A percentile compares a stretch with the other conserved stretches of the same genome.
phyloP scores from a whole-genome alignment of 2,329 filamentous ascomycete genomes.

The Amauroascus niger region DNA sequence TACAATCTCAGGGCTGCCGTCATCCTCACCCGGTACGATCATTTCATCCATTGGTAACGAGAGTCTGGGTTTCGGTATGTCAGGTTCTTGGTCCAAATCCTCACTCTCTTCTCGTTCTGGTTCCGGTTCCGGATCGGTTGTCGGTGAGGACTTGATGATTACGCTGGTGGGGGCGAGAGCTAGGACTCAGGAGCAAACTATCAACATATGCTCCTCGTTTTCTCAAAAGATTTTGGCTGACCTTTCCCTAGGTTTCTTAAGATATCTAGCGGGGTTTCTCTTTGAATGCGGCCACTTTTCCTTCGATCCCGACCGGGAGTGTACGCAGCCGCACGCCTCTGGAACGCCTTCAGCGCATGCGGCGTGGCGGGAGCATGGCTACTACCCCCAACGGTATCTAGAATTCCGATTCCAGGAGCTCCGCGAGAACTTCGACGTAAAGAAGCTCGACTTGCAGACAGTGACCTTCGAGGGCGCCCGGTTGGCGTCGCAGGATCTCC shows the following conservation, averaged over 20 bases:
- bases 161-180: slow-evolving; percentile 43
- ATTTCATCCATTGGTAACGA: slow-evolving; percentile 40
- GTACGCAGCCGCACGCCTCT: slow-evolving; percentile 43
- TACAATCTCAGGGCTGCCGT: slow-evolving; percentile 29
- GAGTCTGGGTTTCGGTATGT: slow-evolving; percentile 33
- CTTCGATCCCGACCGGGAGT: slow-evolving; percentile 43
- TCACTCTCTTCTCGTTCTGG: slow-evolving; percentile 34
- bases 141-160: slow-evolving; percentile 41
- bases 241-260: slow-evolving; percentile 45
- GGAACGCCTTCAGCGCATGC: slow-evolving; percentile 46
- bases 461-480: slow-evolving; percentile 20
- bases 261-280: slow-evolving; percentile 48
- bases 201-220: neutral
- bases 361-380: slow-evolving; percentile 43
- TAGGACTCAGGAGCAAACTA: slow-evolving; percentile 18
- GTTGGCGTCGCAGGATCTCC: slow-evolving; percentile 31
- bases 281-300: slow-evolving; percentile 41
- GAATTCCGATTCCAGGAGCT: neutral
- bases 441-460: slow-evolving; percentile 27
- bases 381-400: slow-evolving; percentile 16
- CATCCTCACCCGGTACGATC: slow-evolving; percentile 25
- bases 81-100: slow-evolving; percentile 40
- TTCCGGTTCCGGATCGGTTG: slow-evolving; percentile 24
- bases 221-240: slow-evolving; percentile 19
- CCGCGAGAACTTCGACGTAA: slow-evolving; percentile 29